Evolutionary conservation across 83 land plant genomes (phyloP).

Genomic region (Diphasiastrum complanatum): DNA sequence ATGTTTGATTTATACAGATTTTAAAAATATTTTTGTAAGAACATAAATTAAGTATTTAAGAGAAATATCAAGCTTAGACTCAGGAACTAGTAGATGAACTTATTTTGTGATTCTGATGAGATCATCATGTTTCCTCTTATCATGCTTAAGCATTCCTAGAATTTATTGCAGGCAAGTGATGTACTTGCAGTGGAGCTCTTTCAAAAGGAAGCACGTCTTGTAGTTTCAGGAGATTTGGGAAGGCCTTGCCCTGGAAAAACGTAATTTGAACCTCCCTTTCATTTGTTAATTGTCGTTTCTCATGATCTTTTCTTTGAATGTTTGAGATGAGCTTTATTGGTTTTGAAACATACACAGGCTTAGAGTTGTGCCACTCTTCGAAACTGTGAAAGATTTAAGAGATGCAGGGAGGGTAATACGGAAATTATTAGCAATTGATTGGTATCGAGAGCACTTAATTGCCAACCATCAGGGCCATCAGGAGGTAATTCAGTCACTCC

Average conservation of each 20-base stretch:
- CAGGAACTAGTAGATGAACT: no score
- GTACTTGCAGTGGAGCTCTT: slow-evolving; percentile 14
- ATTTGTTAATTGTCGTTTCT: not conserved
- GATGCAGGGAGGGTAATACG: slow-evolving; percentile 11
- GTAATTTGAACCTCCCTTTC: not conserved
- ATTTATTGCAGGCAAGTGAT: slow-evolving; percentile 4
- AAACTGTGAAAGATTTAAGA: slow-evolving; percentile 16
- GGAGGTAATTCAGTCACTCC: not conserved
- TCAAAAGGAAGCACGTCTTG: slow-evolving; percentile 16
- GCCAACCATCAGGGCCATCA: slow-evolving; percentile 11
- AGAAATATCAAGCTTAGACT: no score
- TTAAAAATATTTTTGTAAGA: no score
- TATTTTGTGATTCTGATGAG: no score
- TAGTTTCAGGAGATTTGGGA: slow-evolving; percentile 4
- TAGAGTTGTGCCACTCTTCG: slow-evolving; percentile 9
- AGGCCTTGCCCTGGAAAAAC: slow-evolving; percentile 7
- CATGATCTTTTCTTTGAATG: not conserved
- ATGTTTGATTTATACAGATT: no score
- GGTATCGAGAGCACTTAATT: slow-evolving; percentile 12
- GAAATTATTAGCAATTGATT: slow-evolving; percentile 2
- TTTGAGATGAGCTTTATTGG: not conserved
- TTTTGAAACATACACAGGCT: slow-evolving; percentile 1
- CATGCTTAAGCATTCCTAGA: no score
- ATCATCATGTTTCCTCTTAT: no score
- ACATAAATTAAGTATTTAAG: no score